A percentile compares a stretch with the other conserved stretches of the same genome.
Conservation (phyloP, 2,329 filamentous ascomycete species). For the Phialophora expanda region DNA sequence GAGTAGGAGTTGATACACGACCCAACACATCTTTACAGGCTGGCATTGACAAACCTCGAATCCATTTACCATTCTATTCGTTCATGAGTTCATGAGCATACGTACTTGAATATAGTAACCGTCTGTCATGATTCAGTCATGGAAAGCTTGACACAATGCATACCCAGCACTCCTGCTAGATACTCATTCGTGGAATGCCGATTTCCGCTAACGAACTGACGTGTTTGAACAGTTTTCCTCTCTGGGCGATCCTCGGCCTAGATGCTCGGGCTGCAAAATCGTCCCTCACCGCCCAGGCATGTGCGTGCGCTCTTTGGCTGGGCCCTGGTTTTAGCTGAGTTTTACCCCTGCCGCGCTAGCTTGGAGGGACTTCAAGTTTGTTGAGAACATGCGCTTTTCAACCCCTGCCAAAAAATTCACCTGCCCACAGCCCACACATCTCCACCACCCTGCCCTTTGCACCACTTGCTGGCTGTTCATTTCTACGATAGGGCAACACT, state of each 20-base stretch:
- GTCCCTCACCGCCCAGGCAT: constrained; percentile 16
- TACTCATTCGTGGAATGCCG: neutral
- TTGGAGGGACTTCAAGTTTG: constrained; percentile 10
- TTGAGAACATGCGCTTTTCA: constrained; percentile 19
- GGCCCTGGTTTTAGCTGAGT: constrained; percentile 1
- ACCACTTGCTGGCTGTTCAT: neutral
- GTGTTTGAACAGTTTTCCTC: neutral
- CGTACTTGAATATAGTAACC: neutral
- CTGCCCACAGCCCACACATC: constrained; percentile 7
- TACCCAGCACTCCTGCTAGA: too few relatives aligned
- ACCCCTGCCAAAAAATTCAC: constrained; percentile 17
- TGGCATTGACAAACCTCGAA: neutral
- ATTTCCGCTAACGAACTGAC: neutral
- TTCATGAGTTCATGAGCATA: too few relatives aligned
- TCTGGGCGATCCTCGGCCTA: constrained; percentile 16
- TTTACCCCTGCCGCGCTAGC: constrained; percentile 15
- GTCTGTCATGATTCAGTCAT: neutral
- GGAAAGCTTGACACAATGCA: neutral
- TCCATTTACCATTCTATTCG: neutral
- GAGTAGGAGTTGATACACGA: neutral
- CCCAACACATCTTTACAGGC: neutral
- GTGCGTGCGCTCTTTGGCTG: constrained; percentile 10
- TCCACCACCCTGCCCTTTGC: constrained; percentile 13
- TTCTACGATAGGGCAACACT: constrained; percentile 3
- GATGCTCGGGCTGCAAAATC: constrained; percentile 6